phyloP scores from a whole-genome alignment of 345 rosid genomes.

The Moringa oleifera region DNA sequence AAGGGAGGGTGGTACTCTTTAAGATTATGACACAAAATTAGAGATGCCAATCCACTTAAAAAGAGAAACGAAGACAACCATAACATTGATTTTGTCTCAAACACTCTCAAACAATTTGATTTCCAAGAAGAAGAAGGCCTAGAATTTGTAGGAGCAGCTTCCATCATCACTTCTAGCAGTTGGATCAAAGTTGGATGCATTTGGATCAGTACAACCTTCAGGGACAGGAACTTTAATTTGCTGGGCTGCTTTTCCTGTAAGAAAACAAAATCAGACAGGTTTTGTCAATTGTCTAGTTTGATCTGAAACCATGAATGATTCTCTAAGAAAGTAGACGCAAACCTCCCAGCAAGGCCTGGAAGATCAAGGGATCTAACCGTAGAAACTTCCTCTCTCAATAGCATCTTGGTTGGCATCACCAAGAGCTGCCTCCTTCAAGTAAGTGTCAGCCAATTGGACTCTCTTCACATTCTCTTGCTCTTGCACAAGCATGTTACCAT shows the following conservation, averaged over 20 bases:
- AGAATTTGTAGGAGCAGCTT: slow-evolving; percentile 46
- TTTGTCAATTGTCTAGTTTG: background rate
- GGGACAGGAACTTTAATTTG: slow-evolving; percentile 67
- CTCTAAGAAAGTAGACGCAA: slow-evolving; percentile 7
- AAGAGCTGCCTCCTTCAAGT: slow-evolving; percentile 79
- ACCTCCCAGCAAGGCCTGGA: slow-evolving; percentile 34
- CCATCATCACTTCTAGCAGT: slow-evolving; percentile 97
- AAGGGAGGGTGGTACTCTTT: no score
- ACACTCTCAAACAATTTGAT: no score
- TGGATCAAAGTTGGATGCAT: slow-evolving; percentile 73
- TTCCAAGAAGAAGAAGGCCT: no score
- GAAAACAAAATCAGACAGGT: background rate
- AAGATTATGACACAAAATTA: no score
- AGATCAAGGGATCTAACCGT: slow-evolving; percentile 50
- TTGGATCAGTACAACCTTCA: no score
- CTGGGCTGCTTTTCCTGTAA: slow-evolving; percentile 82
- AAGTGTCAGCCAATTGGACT: slow-evolving; percentile 89
- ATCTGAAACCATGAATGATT: no score
- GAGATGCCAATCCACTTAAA: no score
- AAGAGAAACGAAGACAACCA: no score
- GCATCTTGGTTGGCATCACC: slow-evolving; percentile 80
- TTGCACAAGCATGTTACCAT: slow-evolving; percentile 79
- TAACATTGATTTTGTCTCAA: no score
- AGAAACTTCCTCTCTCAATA: slow-evolving; percentile 63
- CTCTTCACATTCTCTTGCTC: slow-evolving; percentile 97